phyloP scores from a whole-genome alignment of 208 protist species.

The Trypanosomatidae sp. region DNA sequence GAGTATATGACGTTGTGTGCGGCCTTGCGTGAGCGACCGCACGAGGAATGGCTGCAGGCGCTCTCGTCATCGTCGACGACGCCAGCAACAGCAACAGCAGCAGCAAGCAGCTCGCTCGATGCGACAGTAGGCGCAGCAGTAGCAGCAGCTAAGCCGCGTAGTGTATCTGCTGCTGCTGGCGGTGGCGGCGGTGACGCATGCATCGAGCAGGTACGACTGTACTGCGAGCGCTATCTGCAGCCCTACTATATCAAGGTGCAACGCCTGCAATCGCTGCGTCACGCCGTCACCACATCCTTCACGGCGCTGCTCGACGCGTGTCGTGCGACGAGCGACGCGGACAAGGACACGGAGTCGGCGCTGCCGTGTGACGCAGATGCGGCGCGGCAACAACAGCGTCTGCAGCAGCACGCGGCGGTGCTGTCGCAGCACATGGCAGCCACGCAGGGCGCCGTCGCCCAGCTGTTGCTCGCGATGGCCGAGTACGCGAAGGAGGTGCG shows the following conservation, averaged over 20 bases:
- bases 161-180: too few relatives aligned
- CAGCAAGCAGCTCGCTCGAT: background rate
- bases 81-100: background rate
- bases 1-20: slow-evolving; percentile 34
- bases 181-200: too few relatives aligned
- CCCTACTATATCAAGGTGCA: slow-evolving; percentile 37
- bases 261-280: slow-evolving; percentile 17
- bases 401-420: background rate
- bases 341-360: background rate
- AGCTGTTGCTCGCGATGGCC: slow-evolving; percentile 18
- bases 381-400: background rate
- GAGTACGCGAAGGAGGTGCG: slow-evolving; percentile 15
- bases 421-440: slow-evolving; percentile 16
- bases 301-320: background rate
- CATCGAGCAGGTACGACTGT: slow-evolving; percentile 23
- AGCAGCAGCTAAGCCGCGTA: too few relatives aligned
- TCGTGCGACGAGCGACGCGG: background rate
- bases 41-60: slow-evolving; percentile 31
- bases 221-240: slow-evolving; percentile 44
- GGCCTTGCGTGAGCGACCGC: slow-evolving; percentile 39
- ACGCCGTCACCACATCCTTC: slow-evolving; percentile 8
- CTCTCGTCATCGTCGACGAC: slow-evolving; percentile 3
- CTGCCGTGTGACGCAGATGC: background rate
- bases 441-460: slow-evolving; percentile 18
- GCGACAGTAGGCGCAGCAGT: background rate